These are phyloP conservation scores for Phaeosphaeriaceae sp. DNA, from an alignment of 2,329 filamentous ascomycete species.

Conservation along the genomic window DNA sequence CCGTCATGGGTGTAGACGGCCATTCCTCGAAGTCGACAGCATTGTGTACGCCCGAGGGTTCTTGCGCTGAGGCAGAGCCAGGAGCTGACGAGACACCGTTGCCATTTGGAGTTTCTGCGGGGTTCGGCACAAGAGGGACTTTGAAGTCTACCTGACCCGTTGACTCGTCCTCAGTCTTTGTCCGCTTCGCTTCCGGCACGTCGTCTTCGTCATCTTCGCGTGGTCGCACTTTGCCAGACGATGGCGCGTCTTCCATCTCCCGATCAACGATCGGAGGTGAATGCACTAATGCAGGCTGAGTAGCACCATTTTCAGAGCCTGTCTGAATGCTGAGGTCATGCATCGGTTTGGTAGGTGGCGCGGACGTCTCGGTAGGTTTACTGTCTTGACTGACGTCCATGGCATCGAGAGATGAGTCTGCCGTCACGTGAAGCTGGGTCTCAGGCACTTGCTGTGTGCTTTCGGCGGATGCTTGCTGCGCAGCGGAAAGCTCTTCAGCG, in stretches of 20 bases:
- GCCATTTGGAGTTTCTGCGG: conserved; percentile 39
- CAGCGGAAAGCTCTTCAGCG: conserved; percentile 17
- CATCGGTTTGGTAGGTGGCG: conserved; percentile 43
- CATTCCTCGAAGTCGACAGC: conserved; percentile 44
- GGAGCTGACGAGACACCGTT: conserved; percentile 24
- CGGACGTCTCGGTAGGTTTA: conserved; percentile 16
- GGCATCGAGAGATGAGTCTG: conserved; percentile 24
- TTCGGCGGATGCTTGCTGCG: conserved; percentile 24
- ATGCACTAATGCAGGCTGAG: conserved; percentile 21
- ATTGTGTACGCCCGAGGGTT: conserved; percentile 37
- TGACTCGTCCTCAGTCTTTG: conserved; percentile 67
- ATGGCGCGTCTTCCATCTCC: conserved; percentile 49
- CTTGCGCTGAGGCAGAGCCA: conserved; percentile 38
- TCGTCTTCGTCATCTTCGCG: conserved; percentile 66
- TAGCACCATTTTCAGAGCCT: conserved; percentile 17
- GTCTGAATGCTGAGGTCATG: conserved; percentile 41
- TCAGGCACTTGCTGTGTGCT: conserved; percentile 42
- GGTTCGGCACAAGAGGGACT: conserved; percentile 50
- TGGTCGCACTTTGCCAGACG: conserved; percentile 65
- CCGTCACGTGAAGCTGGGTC: conserved; percentile 29
- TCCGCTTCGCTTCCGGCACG: conserved; percentile 75
- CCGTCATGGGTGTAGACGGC: conserved; percentile 53
- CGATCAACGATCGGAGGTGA: conserved; percentile 38
- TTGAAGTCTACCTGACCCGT: conserved; percentile 51
- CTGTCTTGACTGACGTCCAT: conserved; percentile 33